Evolutionary conservation across 371 early-diverging fungal genomes (phyloP).

Genomic region (Rhizopus stolonifer): DNA sequence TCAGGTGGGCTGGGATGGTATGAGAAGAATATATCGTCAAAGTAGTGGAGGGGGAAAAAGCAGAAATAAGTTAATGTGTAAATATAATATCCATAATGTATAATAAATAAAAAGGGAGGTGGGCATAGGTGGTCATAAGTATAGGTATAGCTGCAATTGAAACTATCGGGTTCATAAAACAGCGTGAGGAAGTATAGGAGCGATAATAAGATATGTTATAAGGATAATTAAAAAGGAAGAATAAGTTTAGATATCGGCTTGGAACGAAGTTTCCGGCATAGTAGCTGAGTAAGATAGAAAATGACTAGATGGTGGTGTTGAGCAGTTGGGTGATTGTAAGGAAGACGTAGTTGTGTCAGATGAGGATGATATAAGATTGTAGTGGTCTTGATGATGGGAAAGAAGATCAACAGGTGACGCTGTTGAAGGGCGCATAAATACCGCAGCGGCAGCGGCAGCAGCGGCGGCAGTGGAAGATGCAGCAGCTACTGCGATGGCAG

Average conservation of each 20-base stretch:
- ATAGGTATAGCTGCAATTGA: background rate
- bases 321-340: background rate
- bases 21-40: conserved; percentile 1
- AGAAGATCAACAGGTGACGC: conserved; percentile 9
- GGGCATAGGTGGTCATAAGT: background rate
- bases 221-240: background rate
- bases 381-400: conserved; percentile 15
- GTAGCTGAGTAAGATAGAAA: conserved; percentile 10
- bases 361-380: conserved; percentile 7
- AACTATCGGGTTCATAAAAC: too few species aligned
- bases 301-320: background rate
- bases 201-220: background rate
- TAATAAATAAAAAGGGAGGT: background rate
- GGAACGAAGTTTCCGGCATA: conserved; percentile 18
- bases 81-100: conserved; percentile 5
- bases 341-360: conserved; percentile 9
- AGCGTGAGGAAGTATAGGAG: background rate
- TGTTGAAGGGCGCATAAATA: conserved; percentile 21
- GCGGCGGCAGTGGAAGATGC: conserved; percentile 3
- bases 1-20: background rate
- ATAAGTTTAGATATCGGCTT: conserved; percentile 15
- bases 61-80: background rate
- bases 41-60: background rate
- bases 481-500: conserved; percentile 3
- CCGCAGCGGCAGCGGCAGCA: conserved; percentile 15